These are phyloP conservation scores for Camellia sinensis DNA, from an alignment of 148 eudicot species.

Conservation along the genomic window DNA sequence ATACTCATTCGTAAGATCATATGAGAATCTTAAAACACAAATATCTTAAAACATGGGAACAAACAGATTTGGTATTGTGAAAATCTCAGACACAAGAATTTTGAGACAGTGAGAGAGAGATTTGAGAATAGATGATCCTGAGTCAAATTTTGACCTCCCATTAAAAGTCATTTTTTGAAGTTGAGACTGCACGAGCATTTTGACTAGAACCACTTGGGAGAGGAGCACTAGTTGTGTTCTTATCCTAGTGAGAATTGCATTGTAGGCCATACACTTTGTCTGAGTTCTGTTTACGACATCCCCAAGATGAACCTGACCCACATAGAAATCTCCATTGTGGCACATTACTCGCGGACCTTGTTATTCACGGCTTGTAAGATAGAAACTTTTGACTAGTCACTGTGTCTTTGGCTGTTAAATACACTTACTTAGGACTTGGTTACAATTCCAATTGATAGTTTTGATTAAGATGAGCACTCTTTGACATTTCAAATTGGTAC, in stretches of 20 bases:
- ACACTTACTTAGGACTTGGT: background rate
- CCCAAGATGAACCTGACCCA: background rate
- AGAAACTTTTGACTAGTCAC: slow-evolving; percentile 18
- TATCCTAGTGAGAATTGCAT: background rate
- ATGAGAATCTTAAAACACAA: too few species aligned
- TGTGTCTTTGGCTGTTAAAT: background rate
- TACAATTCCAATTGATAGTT: background rate
- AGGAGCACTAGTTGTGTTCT: background rate
- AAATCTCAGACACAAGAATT: too few species aligned
- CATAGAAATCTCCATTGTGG: background rate
- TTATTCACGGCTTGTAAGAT: slow-evolving; percentile 17
- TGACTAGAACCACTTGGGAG: background rate
- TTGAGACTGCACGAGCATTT: background rate
- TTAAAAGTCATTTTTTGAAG: background rate
- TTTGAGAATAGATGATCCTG: too few species aligned
- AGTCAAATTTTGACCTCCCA: background rate
- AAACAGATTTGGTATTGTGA: too few species aligned
- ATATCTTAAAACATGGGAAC: too few species aligned
- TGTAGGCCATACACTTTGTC: background rate
- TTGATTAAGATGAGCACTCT: background rate
- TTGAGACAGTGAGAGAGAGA: too few species aligned
- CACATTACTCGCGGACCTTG: background rate
- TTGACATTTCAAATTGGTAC: background rate
- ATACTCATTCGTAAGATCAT: too few species aligned
- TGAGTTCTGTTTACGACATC: background rate